phyloP scores from a whole-genome alignment of 306 rosid species.

The Vigna nakashimae region DNA sequence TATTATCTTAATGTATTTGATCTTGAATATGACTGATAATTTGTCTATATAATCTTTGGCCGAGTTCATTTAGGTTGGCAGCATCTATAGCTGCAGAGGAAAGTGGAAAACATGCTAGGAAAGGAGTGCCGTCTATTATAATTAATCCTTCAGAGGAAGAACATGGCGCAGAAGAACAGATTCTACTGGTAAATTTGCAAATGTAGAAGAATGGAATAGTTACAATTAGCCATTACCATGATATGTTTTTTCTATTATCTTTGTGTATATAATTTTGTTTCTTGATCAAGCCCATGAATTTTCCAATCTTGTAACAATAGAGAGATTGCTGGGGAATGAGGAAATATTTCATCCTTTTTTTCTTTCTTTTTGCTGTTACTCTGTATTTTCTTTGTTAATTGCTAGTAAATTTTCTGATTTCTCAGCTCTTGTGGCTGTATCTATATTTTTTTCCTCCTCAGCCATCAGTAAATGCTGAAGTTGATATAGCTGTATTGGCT shows the following conservation, averaged over 20 bases:
- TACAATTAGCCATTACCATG: slow-evolving; percentile 28
- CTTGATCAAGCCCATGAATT: slow-evolving; percentile 18
- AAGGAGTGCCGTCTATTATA: slow-evolving; percentile 52
- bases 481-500: slow-evolving; percentile 84
- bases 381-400: slow-evolving; percentile 23
- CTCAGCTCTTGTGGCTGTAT: slow-evolving; percentile 6
- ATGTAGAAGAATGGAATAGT: slow-evolving; percentile 22
- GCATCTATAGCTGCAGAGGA: slow-evolving; percentile 86
- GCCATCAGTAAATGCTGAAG: slow-evolving; percentile 67
- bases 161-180: slow-evolving; percentile 64
- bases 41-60: slow-evolving; percentile 42
- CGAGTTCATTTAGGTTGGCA: slow-evolving; percentile 77
- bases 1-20: background rate
- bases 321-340: slow-evolving; percentile 1
- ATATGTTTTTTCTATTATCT: slow-evolving; percentile 28
- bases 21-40: slow-evolving; percentile 36
- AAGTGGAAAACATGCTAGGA: slow-evolving; percentile 47
- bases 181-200: slow-evolving; percentile 65
- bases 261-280: slow-evolving; percentile 26
- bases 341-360: background rate
- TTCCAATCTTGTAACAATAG: background rate
- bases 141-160: slow-evolving; percentile 53
- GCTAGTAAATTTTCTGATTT: slow-evolving; percentile 22
- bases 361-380: slow-evolving; percentile 24
- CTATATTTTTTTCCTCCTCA: slow-evolving; percentile 48